Conservation (phyloP, 495 filamentous ascomycete genomes). For the Xylaria cubensis region DNA sequence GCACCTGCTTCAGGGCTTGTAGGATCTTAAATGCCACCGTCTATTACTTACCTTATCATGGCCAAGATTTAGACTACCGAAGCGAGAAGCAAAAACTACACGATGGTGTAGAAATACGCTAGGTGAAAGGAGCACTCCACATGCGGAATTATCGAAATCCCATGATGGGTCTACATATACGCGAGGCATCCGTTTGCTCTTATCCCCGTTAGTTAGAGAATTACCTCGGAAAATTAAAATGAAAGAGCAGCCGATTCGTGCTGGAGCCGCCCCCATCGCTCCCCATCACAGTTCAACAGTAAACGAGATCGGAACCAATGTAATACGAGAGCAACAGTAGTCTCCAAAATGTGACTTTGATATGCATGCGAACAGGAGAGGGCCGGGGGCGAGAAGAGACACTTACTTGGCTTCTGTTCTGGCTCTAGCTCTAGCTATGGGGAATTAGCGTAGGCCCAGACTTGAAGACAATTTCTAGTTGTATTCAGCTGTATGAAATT, state of each 20-base stretch:
- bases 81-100: background rate
- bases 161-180: background rate
- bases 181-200: background rate
- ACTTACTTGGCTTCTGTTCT: background rate
- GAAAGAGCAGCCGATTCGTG: constrained; percentile 4
- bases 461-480: background rate
- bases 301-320: background rate
- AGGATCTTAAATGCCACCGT: background rate
- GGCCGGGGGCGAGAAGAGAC: background rate
- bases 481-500: background rate
- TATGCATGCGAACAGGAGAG: background rate
- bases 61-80: background rate
- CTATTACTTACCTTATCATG: background rate
- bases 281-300: background rate
- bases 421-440: background rate
- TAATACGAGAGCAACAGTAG: constrained; percentile 3
- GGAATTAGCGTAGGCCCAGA: background rate
- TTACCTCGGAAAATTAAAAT: background rate
- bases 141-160: constrained; percentile 2
- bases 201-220: constrained; percentile 17
- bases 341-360: constrained; percentile 7
- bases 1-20: background rate
- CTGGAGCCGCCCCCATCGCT: constrained; percentile 3
- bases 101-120: background rate
- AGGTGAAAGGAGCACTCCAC: background rate